phyloP scores from a whole-genome alignment of 1,139 yeast species.

The Arxiozyma slooffiae region DNA sequence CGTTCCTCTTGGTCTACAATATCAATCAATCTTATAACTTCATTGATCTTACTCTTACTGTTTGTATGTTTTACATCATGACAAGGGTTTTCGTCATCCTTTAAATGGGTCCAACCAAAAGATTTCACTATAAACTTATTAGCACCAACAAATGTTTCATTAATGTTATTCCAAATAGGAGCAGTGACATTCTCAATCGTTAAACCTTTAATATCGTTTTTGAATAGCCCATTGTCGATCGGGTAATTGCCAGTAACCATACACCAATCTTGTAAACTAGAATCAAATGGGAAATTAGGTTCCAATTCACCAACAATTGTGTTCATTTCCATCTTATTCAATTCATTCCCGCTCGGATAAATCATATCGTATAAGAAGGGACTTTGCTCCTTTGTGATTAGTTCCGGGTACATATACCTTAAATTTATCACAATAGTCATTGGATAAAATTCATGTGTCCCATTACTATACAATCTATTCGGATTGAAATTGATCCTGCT shows the following conservation, averaged over 20 bases:
- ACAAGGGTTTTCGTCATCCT: background rate
- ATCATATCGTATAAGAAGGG: conserved; percentile 50
- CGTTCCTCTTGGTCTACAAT: conserved; percentile 35
- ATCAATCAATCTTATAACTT: conserved; percentile 8
- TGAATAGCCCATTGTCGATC: conserved; percentile 64
- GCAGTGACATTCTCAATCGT: background rate
- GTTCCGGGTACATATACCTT: conserved; percentile 1
- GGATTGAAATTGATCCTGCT: conserved; percentile 10
- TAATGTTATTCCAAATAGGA: conserved; percentile 4
- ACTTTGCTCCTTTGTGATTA: conserved; percentile 33
- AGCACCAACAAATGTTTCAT: background rate
- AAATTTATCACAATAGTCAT: conserved; percentile 35
- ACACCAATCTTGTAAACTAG: conserved; percentile 91
- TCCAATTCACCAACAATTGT: conserved; percentile 62
- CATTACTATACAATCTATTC: conserved; percentile 42
- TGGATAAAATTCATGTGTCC: conserved; percentile 64
- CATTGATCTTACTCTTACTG: conserved; percentile 35
- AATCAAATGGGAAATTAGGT: conserved; percentile 82
- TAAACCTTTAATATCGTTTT: background rate
- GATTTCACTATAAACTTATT: background rate
- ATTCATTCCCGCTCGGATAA: conserved; percentile 32
- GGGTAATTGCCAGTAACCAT: conserved; percentile 80
- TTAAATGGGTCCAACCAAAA: conserved; percentile 1
- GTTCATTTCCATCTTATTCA: conserved; percentile 29
- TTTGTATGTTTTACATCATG: background rate